These are phyloP conservation scores for Acacia confusa DNA, from an alignment of 306 rosid species.

Conservation along the genomic window DNA sequence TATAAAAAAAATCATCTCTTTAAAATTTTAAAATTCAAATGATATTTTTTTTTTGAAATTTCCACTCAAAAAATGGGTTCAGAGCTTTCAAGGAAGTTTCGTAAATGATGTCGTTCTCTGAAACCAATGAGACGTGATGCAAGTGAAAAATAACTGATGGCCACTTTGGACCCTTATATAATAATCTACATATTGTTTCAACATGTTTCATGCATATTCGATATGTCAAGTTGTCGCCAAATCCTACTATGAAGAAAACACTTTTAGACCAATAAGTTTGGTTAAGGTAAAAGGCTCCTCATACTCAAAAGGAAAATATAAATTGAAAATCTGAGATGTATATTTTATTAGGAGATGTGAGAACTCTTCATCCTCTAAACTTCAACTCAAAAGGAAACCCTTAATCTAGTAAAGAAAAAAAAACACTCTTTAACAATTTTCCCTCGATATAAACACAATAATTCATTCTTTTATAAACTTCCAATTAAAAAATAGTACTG, in stretches of 20 bases:
- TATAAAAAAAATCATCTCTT: too few species aligned
- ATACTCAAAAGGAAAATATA: accelerated
- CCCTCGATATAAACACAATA: not conserved
- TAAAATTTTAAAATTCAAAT: too few species aligned
- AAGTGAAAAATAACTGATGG: not conserved
- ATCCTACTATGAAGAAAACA: not conserved
- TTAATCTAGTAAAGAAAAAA: too few species aligned
- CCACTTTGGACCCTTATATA: not conserved
- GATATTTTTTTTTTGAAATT: too few species aligned
- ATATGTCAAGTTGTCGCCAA: not conserved
- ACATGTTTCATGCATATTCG: not conserved
- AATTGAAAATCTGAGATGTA: too few species aligned
- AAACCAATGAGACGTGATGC: not conserved
- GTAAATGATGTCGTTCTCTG: not conserved
- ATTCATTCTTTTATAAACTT: not conserved
- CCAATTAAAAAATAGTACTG: not conserved
- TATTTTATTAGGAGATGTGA: too few species aligned
- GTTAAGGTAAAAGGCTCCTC: too few species aligned
- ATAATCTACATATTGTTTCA: too few species aligned
- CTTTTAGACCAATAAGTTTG: too few species aligned
- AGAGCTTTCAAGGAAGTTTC: not conserved
- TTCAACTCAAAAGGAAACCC: too few species aligned
- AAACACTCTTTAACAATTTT: not conserved
- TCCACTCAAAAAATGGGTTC: not conserved
- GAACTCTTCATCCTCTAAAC: accelerated